Evolutionary conservation across 2,329 filamentous ascomycete species (phyloP).

Genomic region (Samsoniella hepiali): DNA sequence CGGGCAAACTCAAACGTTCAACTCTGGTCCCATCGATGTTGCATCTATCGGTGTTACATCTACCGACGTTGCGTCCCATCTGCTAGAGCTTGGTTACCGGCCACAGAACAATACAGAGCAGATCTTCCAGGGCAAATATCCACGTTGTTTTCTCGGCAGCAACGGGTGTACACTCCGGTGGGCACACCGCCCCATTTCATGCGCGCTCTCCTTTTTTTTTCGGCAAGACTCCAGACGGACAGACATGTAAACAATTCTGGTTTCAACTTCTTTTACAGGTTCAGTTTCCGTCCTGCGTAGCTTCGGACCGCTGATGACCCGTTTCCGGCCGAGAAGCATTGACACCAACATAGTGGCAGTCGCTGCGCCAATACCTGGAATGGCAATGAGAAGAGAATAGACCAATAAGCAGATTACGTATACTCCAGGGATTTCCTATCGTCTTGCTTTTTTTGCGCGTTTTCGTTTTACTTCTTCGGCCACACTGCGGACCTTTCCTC

Average conservation of each 20-base stretch:
- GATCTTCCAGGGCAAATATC: not conserved
- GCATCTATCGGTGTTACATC: no score
- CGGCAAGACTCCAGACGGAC: not conserved
- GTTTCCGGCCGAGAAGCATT: no score
- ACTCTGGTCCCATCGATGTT: no score
- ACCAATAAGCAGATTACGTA: not conserved
- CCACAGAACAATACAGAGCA: not conserved
- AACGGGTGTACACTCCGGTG: not conserved
- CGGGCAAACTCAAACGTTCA: not conserved
- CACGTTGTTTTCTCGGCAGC: not conserved
- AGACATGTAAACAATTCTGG: not conserved
- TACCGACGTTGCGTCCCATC: not conserved
- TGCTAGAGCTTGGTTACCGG: not conserved
- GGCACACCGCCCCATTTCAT: not conserved
- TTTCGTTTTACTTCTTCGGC: not conserved
- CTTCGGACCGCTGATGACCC: no score
- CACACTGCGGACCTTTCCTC: not conserved
- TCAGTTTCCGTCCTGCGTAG: not conserved
- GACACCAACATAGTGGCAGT: no score
- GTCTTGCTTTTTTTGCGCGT: not conserved
- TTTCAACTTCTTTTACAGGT: not conserved
- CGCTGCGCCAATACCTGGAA: not conserved
- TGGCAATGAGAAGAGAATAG: not conserved
- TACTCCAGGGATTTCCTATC: no score
- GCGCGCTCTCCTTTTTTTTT: not conserved